Evolutionary conservation across 169 alveolate genomes (phyloP).

Genomic region (Theileria orientalis): DNA sequence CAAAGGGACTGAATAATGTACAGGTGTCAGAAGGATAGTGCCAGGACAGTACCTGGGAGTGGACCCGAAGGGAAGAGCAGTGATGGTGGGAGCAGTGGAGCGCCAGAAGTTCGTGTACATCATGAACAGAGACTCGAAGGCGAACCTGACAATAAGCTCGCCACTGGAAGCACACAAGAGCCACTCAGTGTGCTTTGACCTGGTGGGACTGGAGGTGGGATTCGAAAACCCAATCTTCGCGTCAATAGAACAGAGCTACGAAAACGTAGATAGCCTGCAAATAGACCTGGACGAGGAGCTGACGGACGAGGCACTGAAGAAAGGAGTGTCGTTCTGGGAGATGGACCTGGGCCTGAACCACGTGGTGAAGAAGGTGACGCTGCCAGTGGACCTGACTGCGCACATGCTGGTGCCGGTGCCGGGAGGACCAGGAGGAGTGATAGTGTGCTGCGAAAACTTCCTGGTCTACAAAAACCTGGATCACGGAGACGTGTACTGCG

Average conservation of each 20-base stretch:
- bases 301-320: conserved; percentile 82
- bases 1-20: background rate
- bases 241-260: conserved; percentile 91
- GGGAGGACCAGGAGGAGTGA: conserved; percentile 97
- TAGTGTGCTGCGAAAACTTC: conserved; percentile 95
- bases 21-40: conserved; percentile 87
- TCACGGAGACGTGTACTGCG: conserved; percentile 89
- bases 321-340: conserved; percentile 92
- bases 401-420: conserved; percentile 91
- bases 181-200: conserved; percentile 89
- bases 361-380: conserved; percentile 90
- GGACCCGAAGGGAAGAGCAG: conserved; percentile 99
- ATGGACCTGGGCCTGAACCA: conserved; percentile 99
- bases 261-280: conserved; percentile 84
- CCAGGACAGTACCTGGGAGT: conserved; percentile 99
- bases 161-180: conserved; percentile 97
- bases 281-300: conserved; percentile 57
- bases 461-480: conserved; percentile 90
- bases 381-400: conserved; percentile 82
- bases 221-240: conserved; percentile 97
- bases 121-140: conserved; percentile 91
- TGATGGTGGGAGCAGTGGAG: conserved; percentile 98
- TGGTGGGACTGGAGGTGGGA: conserved; percentile 93
- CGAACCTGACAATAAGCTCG: conserved; percentile 91
- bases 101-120: conserved; percentile 97